A percentile compares a stretch with the other conserved stretches of the same genome.
Conservation (phyloP, 345 rosid species). For the Lepidium africanum region DNA sequence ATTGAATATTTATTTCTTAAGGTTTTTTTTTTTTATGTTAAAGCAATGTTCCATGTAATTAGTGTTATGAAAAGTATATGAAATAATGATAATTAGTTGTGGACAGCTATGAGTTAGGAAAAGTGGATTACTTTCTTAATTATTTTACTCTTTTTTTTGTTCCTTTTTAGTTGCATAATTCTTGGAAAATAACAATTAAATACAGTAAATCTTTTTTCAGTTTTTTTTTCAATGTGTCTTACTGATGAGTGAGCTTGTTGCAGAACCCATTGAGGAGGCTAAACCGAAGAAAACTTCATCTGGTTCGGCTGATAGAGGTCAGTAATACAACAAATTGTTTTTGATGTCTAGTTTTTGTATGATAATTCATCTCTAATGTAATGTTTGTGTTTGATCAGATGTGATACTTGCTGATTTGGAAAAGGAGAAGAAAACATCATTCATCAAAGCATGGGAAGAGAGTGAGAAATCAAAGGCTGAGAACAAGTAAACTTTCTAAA, state of each 20-base stretch:
- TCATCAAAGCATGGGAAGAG: conserved; percentile 94
- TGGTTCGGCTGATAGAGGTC: conserved; percentile 75
- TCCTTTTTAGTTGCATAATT: not conserved
- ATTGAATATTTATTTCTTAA: no score
- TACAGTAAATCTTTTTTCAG: not conserved
- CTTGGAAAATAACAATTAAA: not conserved
- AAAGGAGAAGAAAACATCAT: conserved; percentile 53
- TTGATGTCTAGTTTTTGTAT: not conserved
- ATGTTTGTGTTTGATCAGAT: conserved; percentile 38
- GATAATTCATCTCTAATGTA: not conserved
- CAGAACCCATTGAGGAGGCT: conserved; percentile 58
- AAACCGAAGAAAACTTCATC: conserved; percentile 45
- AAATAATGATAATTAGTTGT: conserved; percentile 18
- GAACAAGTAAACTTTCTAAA: conserved; percentile 50
- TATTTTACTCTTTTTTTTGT: not conserved
- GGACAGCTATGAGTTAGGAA: conserved; percentile 16
- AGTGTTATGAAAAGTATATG: conserved; percentile 4
- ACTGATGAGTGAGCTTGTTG: conserved; percentile 10
- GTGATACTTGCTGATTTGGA: conserved; percentile 72
- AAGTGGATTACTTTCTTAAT: conserved; percentile 15
- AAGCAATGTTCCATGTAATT: not conserved
- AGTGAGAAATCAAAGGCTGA: conserved; percentile 75
- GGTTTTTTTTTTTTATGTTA: not conserved
- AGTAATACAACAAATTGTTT: not conserved
- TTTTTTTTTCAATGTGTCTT: not conserved